These are phyloP conservation scores for Camellia sinensis DNA, from an alignment of 148 eudicot genomes.

Conservation along the genomic window DNA sequence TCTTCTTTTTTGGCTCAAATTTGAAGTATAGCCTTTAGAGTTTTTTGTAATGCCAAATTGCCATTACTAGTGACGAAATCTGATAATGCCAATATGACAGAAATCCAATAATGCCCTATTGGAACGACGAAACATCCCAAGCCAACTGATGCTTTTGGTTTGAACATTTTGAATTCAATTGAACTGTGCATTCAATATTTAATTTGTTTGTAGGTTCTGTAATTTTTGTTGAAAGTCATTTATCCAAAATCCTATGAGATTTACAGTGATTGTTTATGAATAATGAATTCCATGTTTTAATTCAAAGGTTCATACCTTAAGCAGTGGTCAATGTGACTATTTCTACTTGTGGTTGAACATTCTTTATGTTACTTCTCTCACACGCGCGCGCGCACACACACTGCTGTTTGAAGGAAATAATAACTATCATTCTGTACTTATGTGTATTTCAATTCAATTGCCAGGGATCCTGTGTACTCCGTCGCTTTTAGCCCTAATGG, in stretches of 20 bases:
- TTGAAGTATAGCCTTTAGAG: not conserved
- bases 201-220: not conserved
- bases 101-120: not conserved
- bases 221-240: not conserved
- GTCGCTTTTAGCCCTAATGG: conserved; percentile 91
- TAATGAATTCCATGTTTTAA: not conserved
- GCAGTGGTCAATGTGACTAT: not conserved
- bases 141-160: not conserved
- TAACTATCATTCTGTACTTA: not conserved
- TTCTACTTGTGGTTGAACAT: not conserved
- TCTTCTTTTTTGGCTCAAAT: too few relatives aligned
- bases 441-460: conserved; percentile 6
- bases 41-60: not conserved
- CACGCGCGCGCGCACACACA: too few relatives aligned
- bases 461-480: conserved; percentile 86
- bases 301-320: not conserved
- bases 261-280: not conserved
- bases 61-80: too few relatives aligned
- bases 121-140: not conserved
- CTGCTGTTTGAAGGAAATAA: too few relatives aligned
- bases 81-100: too few relatives aligned
- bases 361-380: not conserved
- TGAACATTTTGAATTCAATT: not conserved
- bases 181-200: not conserved
- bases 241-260: not conserved